Evolutionary conservation across 1,139 yeast species (phyloP).

Genomic region (Yamadazyma membranifaciens): DNA sequence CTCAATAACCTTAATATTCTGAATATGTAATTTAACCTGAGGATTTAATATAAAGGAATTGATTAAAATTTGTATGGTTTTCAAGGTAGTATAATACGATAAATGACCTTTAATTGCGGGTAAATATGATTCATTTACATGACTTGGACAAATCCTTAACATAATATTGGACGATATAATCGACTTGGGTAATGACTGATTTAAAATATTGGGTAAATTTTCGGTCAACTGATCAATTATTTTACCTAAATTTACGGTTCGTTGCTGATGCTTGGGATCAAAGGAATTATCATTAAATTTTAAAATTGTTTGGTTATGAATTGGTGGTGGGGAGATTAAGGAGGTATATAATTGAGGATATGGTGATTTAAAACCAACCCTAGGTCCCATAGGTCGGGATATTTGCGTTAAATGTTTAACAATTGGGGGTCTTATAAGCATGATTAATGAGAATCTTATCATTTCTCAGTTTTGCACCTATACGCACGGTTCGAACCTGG

Average conservation of each 20-base stretch:
- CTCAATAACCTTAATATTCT: conserved; percentile 29
- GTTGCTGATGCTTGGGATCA: conserved; percentile 7
- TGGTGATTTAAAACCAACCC: too few relatives aligned
- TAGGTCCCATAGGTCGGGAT: too few relatives aligned
- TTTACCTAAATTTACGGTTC: conserved; percentile 60
- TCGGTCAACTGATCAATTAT: conserved; percentile 51
- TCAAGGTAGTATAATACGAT: conserved; percentile 53
- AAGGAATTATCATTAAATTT: conserved; percentile 1
- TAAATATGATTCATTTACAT: conserved; percentile 47
- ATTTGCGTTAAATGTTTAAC: not conserved
- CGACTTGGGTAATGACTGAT: conserved; percentile 47
- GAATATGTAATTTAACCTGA: conserved; percentile 49
- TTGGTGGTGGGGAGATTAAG: not conserved
- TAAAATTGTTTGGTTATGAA: not conserved
- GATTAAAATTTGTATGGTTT: conserved; percentile 53
- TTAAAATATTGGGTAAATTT: conserved; percentile 58
- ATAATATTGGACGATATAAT: conserved; percentile 50
- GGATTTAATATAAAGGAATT: conserved; percentile 56
- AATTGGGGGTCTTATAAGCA: not conserved
- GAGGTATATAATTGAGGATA: too few relatives aligned
- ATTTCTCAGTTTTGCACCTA: not conserved
- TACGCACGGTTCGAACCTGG: not conserved
- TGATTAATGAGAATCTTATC: not conserved
- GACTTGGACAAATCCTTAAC: conserved; percentile 64
- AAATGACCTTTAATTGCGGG: conserved; percentile 63